Evolutionary conservation across 352 stramenopile genomes (phyloP).

Genomic region (Phytopythium mirpurense): DNA sequence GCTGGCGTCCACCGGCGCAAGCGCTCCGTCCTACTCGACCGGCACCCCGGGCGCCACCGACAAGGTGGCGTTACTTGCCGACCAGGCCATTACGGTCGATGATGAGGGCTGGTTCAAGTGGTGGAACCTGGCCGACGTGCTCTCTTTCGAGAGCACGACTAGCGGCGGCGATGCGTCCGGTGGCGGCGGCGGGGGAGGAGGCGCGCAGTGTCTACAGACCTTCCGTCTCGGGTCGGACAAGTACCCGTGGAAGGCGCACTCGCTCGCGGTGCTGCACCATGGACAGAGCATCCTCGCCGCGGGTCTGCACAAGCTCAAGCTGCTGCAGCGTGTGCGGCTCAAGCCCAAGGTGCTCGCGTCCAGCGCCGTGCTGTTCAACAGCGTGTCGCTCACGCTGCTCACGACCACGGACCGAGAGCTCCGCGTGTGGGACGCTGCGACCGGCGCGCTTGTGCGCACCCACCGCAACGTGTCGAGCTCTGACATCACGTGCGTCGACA

Average conservation of each 20-base stretch:
- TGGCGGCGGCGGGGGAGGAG: not conserved
- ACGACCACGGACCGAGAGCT: conserved; percentile 67
- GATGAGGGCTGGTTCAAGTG: conserved; percentile 83
- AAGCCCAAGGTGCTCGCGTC: conserved; percentile 57
- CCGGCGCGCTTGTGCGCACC: conserved; percentile 45
- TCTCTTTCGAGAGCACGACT: conserved; percentile 60
- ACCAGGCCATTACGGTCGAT: conserved; percentile 73
- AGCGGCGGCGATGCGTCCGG: conserved; percentile 7
- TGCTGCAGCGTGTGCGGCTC: conserved; percentile 56
- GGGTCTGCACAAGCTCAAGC: conserved; percentile 64
- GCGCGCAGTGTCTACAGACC: conserved; percentile 46
- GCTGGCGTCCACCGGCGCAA: conserved; percentile 14
- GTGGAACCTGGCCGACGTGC: conserved; percentile 66
- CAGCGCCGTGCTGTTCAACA: conserved; percentile 64
- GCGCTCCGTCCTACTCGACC: not conserved
- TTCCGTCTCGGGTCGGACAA: conserved; percentile 67
- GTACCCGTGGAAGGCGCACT: conserved; percentile 67
- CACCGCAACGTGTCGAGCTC: conserved; percentile 43
- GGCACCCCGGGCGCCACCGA: conserved; percentile 9
- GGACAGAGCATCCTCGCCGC: conserved; percentile 53
- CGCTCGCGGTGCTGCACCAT: conserved; percentile 54
- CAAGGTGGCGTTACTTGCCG: conserved; percentile 29
- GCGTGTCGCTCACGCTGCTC: conserved; percentile 55
- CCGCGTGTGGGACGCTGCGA: conserved; percentile 62
- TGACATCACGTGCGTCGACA: conserved; percentile 69